Evolutionary conservation across 805 yeast genomes (phyloP), one percentile per base, ranked within the genome.

Genomic region (Lipomyces lipofer): DNA sequence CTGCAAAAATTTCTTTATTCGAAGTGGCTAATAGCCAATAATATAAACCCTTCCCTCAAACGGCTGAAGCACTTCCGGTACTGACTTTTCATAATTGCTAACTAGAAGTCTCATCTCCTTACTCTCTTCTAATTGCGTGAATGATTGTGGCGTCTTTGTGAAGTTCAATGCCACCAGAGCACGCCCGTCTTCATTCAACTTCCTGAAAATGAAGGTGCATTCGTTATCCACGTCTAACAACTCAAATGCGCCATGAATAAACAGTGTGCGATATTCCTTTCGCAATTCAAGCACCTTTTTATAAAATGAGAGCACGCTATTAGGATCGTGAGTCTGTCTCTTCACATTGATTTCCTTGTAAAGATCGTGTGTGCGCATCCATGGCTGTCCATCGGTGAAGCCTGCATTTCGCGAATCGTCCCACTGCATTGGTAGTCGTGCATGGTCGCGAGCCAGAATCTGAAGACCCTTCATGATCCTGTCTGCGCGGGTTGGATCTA

Each of bases 381-480:
- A 79, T 21, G 83, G 82, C 51, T 66, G 68, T 39, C 76, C 70
- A 5, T 67, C 64, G 32, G 78, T 63, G 65, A 78, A 78, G 0
- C 82, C 82, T 39, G 71, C 69, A 35, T 50, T 44, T 12, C 61
- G 67, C 1, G 71, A 59, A 48, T 64, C 66, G 53, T 71, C 72
- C 82, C 83, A 78, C 60, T 78, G 82, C 55, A 78, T 77, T 17
- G 83, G 83, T 21, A 80, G 71, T 66, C 82, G 73, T 7, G 80
- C 75, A 59, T 78, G 73, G 62, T 78, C 83, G 64, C 83, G 71
- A 12, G 80, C 77, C 78, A 51, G 71, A 67, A 51, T 66, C 63
- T 35, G 59, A 60, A 5, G 71, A 72, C 54, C 45, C 21, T 42
- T 12, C 21, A 17, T 24, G 19, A 24, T 4, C n/a, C 12, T 22